Evolutionary conservation across 1,139 yeast species (phyloP), one percentile per base, ranked within the genome.

Genomic region (Saccharomyces hybrid): DNA sequence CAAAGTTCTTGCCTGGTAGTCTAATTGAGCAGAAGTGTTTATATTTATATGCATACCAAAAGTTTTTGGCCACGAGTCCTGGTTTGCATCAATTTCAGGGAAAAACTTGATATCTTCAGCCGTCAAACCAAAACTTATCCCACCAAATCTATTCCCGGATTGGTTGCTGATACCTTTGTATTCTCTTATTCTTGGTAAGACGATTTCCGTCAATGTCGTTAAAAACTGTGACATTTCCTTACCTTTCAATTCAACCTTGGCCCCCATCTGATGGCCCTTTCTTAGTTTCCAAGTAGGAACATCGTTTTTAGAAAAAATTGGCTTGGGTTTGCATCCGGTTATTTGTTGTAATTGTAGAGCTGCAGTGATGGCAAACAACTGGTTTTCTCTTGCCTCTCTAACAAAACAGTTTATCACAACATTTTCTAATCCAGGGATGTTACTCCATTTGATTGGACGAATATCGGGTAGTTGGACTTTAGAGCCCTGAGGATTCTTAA

Each of bases 31-130:
- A 50, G 88, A 75, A 31, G 99, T 93, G 69, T 87, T 88, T 63
- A 93, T 76, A 48, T 91, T 88, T 56, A 93, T 78, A 68, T 90
- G 87, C 76, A 93, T 79, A 57, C 97, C 98, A 70, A 84, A 88
- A 52, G 91, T 82, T 63, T 78, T 81, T 49, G 96, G 95, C 86
- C 93, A 93, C 63, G 87, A 77, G 70, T 91, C 99, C 70, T 86
- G 93, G 73, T 86, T 90, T 56, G 84, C 82, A 69, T 91, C 97
- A 59, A 95, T 83, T 73, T 95, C 99, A 2, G 99, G 99, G 78
- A 95, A 95, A 65, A 78, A 79, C 65, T 82, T 82, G 55, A 88
- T 82, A 65, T 88, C 90, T 56, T 86, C 89, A 2, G 89, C 81
- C 50, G 80, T 81, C 61, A 95, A 74, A 48, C 97, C 97, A 68